phyloP scores from a whole-genome alignment of 2,329 filamentous ascomycete genomes.

The Trichocomaceae sp. region DNA sequence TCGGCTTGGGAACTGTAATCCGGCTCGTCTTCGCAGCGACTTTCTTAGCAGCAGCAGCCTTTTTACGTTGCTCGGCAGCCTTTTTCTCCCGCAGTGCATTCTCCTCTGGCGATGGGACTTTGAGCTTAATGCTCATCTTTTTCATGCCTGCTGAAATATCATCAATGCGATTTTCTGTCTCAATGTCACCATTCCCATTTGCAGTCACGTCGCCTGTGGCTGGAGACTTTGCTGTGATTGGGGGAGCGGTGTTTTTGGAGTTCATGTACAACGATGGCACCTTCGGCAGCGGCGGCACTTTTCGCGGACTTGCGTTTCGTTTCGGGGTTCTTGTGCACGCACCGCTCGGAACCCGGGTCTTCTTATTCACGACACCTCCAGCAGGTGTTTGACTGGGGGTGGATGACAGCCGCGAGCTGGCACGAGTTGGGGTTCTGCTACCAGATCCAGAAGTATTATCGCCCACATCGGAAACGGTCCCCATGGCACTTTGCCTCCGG shows the following conservation, averaged over 20 bases:
- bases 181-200: conserved; percentile 23
- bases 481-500: conserved; percentile 22
- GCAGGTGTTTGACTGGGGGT: conserved; percentile 17
- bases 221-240: conserved; percentile 12
- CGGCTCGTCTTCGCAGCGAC: conserved; percentile 13
- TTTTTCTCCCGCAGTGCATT: conserved; percentile 48
- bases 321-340: conserved; percentile 38
- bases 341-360: conserved; percentile 49
- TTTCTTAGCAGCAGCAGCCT: conserved; percentile 29
- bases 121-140: conserved; percentile 51
- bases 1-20: not conserved
- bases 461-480: conserved; percentile 13
- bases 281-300: conserved; percentile 37
- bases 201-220: conserved; percentile 11
- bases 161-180: conserved; percentile 38
- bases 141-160: conserved; percentile 47
- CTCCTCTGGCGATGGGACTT: conserved; percentile 52
- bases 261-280: conserved; percentile 33
- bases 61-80: conserved; percentile 36
- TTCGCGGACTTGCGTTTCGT: conserved; percentile 29
- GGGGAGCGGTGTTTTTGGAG: conserved; percentile 16
- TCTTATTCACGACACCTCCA: conserved; percentile 50
- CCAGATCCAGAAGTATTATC: conserved; percentile 7
- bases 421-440: conserved; percentile 12
- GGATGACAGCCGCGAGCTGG: conserved; percentile 17